Base-by-base conservation (phyloP, 1,139 yeast genomes). In the Hemisphaericaspora xylanilytica region DNA sequence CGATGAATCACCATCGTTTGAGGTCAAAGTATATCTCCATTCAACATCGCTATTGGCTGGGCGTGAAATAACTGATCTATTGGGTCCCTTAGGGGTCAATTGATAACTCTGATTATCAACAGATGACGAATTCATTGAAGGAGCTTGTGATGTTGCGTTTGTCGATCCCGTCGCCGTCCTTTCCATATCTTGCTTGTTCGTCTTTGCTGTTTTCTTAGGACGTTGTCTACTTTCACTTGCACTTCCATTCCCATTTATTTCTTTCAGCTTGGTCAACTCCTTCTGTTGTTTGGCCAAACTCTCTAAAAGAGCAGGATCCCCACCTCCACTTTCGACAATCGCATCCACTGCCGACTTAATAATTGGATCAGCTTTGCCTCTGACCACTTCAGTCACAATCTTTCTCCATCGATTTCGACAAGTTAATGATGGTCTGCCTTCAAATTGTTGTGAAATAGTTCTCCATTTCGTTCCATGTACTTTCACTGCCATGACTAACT, bases 331-430 rank as follows among this genome's bases (percentile, higher is more conserved):
- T 24, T 53, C 53, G 11, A 67, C 66, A 2, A 65, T 61, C 32
- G 52, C 51, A 32, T 67, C 66, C 15, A 71, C 75, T 41, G 67
- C 72, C 28, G 51, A 47, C 41, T 58, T 58, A 29, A 71, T 60
- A 8, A 55, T 46, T 1, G 62, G 58, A 38, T 65, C 61, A 0
- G 82, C 82, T 41, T 69, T 72, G 4, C 82, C 84, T 48, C 86
- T 63, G 1, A 81, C 88, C 8, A 84, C 85, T 48, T 81, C 81
- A 0, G 94, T 81, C 34, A 85, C 83, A 33, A 90, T 75, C 54
- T 86, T 87, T 49, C 97, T 73, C 96, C 96, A 90, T 43, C 96
- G 71, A 60, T 90, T 90, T 45, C 97, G 70, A 56, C 97, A 89
- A 0, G 96, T 88, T 41, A 90, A 70, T 43, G 95, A 84, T 2